Evolutionary conservation across 2,329 filamentous ascomycete genomes (phyloP).

Genomic region (Phialemonium atrogriseum): DNA sequence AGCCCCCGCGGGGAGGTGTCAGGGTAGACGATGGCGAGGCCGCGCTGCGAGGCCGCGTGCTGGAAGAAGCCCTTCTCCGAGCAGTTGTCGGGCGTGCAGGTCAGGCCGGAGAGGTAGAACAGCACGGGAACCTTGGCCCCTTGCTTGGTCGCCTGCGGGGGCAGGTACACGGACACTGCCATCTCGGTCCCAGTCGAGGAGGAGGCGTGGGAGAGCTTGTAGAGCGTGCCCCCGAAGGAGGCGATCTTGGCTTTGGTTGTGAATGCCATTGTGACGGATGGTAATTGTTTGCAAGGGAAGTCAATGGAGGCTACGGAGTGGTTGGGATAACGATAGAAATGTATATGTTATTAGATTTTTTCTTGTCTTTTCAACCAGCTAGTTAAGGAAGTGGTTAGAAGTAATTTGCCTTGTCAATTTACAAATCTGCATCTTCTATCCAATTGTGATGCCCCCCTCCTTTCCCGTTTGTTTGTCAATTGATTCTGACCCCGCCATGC

Average conservation of each 20-base stretch:
- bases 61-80: slow-evolving; percentile 87
- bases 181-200: slow-evolving; percentile 76
- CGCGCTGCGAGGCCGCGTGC: slow-evolving; percentile 65
- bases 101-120: slow-evolving; percentile 88
- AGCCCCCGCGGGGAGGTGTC: slow-evolving; percentile 90
- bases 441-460: too few relatives aligned
- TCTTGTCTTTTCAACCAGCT: too few relatives aligned
- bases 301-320: not conserved
- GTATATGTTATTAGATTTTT: not conserved
- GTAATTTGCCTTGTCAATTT: too few relatives aligned
- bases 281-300: not conserved
- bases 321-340: not conserved
- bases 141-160: slow-evolving; percentile 53
- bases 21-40: slow-evolving; percentile 88
- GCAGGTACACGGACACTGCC: slow-evolving; percentile 88
- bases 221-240: slow-evolving; percentile 87
- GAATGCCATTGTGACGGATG: slow-evolving; percentile 59
- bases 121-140: slow-evolving; percentile 69
- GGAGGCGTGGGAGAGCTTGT: slow-evolving; percentile 86
- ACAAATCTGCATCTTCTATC: too few relatives aligned
- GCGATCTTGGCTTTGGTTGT: slow-evolving; percentile 82
- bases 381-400: too few relatives aligned
- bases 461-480: not conserved
- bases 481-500: slow-evolving; percentile 1
- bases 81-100: slow-evolving; percentile 86